A percentile compares a stretch with the other conserved stretches of the same genome.
Conservation (phyloP, 1,284 basidiomycete species). For the Trichosporon inkin region DNA sequence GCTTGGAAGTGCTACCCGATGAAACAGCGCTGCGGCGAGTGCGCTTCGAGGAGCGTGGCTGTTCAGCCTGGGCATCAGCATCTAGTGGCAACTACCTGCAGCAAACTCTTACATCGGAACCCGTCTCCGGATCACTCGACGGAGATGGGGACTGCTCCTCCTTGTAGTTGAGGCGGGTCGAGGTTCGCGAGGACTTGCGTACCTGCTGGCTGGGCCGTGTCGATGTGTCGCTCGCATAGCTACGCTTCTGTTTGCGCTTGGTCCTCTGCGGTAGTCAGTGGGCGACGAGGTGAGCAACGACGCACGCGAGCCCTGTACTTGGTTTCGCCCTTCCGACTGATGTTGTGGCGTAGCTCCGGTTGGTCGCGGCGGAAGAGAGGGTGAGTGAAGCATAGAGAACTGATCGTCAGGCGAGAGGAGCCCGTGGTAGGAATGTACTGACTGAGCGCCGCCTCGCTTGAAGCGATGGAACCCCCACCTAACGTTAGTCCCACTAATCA, state of each 20-base stretch:
- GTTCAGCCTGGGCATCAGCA: background rate
- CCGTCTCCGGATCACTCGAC: slow-evolving; percentile 1
- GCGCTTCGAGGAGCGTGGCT: background rate
- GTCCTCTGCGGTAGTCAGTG: background rate
- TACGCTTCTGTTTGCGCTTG: background rate
- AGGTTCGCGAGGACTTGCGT: background rate
- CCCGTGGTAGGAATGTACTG: background rate
- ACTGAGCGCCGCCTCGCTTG: slow-evolving; percentile 6
- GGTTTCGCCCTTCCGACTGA: slow-evolving; percentile 15
- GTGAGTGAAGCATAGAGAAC: slow-evolving; percentile 19
- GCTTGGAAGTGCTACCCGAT: background rate
- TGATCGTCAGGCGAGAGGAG: background rate
- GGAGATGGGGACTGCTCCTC: background rate
- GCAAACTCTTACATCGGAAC: background rate
- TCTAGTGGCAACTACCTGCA: background rate
- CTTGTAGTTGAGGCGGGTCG: background rate
- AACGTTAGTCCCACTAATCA: background rate
- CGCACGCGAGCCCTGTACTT: slow-evolving; percentile 9
- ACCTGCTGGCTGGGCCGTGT: background rate
- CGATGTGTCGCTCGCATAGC: background rate
- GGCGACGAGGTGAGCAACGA: background rate
- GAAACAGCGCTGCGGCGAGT: background rate
- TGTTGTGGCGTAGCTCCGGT: slow-evolving; percentile 10
- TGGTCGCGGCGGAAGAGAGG: slow-evolving; percentile 6
- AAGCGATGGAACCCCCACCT: slow-evolving; percentile 22